Base-by-base conservation (phyloP, 352 stramenopile species). In the Phytophthora kernoviae region DNA sequence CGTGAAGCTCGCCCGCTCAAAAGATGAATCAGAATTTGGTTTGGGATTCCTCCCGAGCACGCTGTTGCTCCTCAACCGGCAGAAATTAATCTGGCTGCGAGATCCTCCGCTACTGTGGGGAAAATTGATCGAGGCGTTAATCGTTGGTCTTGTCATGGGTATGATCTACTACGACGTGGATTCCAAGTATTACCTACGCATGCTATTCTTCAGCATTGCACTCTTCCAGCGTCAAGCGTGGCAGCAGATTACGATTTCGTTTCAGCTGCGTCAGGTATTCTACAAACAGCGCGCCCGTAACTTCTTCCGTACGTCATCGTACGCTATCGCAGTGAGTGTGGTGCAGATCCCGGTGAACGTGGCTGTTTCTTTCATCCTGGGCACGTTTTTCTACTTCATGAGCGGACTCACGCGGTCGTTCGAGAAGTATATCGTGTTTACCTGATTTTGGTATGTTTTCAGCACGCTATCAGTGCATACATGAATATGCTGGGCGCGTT, bases 241-340 rank as follows among this genome's bases (percentile, higher is more conserved):
- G 79, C 79, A 91, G 48, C 77, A 87, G 50, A 86, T 89, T 18
- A 80, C 81, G 1, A 88, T 91, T n/a, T 72, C 75, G 36, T 88
- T 89, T 47, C 64, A 79, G 73, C 42, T 96, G 33, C 84, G 91
- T n/a, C 64, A 79, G 18, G 90, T 97, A 17, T 97, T 94, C 62
- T 96, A 97, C 81, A 96, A 96, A 65, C 91, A 98, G 39, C 77
- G 79, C 0, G 75, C 90, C 27, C 77, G 81, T 18, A 97, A 97
- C 72, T 98, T 97, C 57, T 98, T 96, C 65, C 81, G 86, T 1
- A 90, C 90, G 4, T 73, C 72, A 2, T 88, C 86, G 26, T 97
- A 97, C 51, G 62, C 88, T 4, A 83, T 97, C 55, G 91, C 79
- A 2, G 73, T 81, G 24, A 74, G 54, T 53, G 53, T 88, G 8